Evolutionary conservation across 495 filamentous ascomycete species (phyloP), one percentile per base, ranked within the genome.

Genomic region (Astrothelium macrocarpum): DNA sequence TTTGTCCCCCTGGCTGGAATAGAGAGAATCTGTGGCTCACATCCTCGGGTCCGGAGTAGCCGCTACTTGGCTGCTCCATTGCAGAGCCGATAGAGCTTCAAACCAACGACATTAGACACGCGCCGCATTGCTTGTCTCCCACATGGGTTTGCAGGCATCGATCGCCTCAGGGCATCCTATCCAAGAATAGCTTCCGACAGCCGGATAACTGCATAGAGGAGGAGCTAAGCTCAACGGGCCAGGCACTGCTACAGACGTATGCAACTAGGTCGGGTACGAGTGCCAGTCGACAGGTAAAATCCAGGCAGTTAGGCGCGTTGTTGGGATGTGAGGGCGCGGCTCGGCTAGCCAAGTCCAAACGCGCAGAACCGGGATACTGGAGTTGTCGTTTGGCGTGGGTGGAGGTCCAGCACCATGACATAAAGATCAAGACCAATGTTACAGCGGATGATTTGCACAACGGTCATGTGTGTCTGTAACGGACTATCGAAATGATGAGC

Each of bases 161-260:
- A 56, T 56, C 49, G 49, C 20, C 49, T 56, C 49, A 56, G n/a
- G 49, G 49, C 49, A 4, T 28, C 12, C 49, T 23, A 49, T 9
- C 49, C 49, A 56, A 56, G 49, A 56, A 56, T 56, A 56, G 49
- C 49, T 56, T 56, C 49, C 49, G 49, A 56, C 49, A 56, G 49
- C 34, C 49, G 49, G 49, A 56, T 56, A 16, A 56, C 49, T 56
- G 12, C 49, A 56, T 28, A 16, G 7, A 25, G 49, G 49, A 56
- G 49, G 49, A 56, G 49, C 49, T 29, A 28, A 56, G 25, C 49
- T 56, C 25, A 29, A 56, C 5, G 23, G 49, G 25, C n/a, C 9
- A 56, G 43, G 49, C 2, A 29, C 25, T 56, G 49, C 49, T 56
- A 3, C 49, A 56, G 49, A 56, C 7, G 20, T 9, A 56, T 56